phyloP scores from a whole-genome alignment of 805 yeast species.

The Middelhovenomyces tepae region DNA sequence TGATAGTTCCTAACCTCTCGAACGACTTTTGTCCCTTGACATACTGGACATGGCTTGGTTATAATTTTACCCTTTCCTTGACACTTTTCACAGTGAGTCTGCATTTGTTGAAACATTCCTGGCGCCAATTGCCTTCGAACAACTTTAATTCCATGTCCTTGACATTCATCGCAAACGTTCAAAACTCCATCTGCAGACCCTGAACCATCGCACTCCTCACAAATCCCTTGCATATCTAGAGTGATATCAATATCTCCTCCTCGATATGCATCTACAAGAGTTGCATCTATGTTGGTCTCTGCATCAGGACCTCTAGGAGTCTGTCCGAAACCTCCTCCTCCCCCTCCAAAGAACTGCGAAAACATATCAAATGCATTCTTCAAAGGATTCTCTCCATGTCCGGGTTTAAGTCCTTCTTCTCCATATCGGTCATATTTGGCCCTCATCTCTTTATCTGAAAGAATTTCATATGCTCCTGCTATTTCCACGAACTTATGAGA shows the following conservation, averaged over 20 bases:
- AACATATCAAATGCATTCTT: constrained; percentile 53
- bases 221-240: constrained; percentile 62
- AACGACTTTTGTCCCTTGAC: constrained; percentile 63
- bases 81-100: constrained; percentile 72
- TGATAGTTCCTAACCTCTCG: constrained; percentile 48
- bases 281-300: constrained; percentile 44
- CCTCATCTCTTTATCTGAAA: constrained; percentile 83
- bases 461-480: constrained; percentile 90
- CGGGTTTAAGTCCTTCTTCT: constrained; percentile 81
- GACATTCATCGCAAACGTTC: constrained; percentile 58
- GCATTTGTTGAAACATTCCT: constrained; percentile 81
- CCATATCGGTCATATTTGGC: constrained; percentile 84
- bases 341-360: constrained; percentile 49
- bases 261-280: constrained; percentile 56
- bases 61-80: constrained; percentile 67
- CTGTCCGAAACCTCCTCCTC: constrained; percentile 26
- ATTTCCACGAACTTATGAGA: constrained; percentile 81
- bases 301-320: constrained; percentile 52
- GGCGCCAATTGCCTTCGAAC: constrained; percentile 74
- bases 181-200: constrained; percentile 76
- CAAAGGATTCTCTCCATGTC: constrained; percentile 33
- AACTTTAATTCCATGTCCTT: constrained; percentile 63
- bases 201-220: constrained; percentile 71
- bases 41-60: constrained; percentile 52
- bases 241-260: constrained; percentile 59